A percentile compares a stretch with the other conserved stretches of the same genome.
Evolutionary conservation across 2,329 filamentous ascomycete genomes (phyloP).

Genomic region (Verticillium albo-atrum): DNA sequence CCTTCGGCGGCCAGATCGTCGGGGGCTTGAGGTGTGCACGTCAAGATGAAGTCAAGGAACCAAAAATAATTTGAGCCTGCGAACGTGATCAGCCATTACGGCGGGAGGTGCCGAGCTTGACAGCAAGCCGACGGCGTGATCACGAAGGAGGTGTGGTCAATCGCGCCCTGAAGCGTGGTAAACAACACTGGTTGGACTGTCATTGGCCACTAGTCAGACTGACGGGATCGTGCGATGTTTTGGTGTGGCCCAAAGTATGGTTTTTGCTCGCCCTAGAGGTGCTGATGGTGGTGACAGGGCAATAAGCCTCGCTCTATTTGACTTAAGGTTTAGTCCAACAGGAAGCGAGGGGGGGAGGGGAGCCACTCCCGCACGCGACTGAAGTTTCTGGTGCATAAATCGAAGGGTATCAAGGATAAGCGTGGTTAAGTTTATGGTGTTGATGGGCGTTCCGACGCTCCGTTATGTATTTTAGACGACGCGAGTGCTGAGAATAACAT

Average conservation of each 20-base stretch:
- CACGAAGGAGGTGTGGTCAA: background rate
- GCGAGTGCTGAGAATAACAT: too few relatives aligned
- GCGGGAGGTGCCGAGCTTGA: background rate
- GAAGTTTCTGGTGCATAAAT: background rate
- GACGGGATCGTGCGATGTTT: background rate
- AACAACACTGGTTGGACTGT: background rate
- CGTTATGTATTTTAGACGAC: too few relatives aligned
- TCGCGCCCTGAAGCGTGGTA: background rate
- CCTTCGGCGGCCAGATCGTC: background rate
- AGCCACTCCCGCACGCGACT: background rate
- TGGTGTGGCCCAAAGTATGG: background rate
- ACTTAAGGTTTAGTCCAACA: background rate
- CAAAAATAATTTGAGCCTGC: background rate
- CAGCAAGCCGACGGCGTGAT: background rate
- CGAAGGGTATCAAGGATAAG: too few relatives aligned
- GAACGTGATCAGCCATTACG: background rate
- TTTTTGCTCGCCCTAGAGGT: background rate
- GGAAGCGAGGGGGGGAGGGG: background rate
- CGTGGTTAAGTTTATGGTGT: too few relatives aligned
- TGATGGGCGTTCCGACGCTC: too few relatives aligned
- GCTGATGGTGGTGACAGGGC: background rate
- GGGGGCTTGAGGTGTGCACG: background rate
- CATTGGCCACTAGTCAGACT: background rate
- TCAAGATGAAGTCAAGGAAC: background rate
- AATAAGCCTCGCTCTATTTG: background rate